A percentile compares a stretch with the other conserved stretches of the same genome.
Evolutionary conservation across 345 rosid genomes (phyloP).

Genomic region (Salix udensis): DNA sequence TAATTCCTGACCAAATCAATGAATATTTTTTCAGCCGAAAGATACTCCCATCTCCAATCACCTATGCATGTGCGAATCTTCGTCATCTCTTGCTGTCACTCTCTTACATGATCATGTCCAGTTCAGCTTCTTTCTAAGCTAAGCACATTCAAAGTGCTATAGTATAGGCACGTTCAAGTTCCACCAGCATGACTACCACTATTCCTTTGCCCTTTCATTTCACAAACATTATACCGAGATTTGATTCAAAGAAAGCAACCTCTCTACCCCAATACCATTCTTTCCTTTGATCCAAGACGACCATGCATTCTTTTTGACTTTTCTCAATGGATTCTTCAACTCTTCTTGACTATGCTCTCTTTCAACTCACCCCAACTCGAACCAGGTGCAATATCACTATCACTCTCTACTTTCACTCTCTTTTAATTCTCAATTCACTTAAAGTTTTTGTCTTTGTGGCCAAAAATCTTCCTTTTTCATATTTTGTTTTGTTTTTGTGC

Average conservation of each 20-base stretch:
- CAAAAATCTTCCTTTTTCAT: not conserved
- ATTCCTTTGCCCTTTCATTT: not conserved
- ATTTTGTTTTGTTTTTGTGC: not conserved
- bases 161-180: conserved; percentile 1
- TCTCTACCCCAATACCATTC: not conserved
- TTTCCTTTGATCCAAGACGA: not conserved
- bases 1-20: no score
- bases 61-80: conserved; percentile 28
- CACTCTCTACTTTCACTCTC: not conserved
- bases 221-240: not conserved
- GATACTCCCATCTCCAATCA: not conserved
- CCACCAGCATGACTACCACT: not conserved
- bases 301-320: conserved; percentile 4
- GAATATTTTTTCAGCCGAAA: not conserved
- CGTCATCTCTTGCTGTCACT: conserved; percentile 33
- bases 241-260: not conserved
- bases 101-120: conserved; percentile 6
- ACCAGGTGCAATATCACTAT: conserved; percentile 44
- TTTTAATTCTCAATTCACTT: not conserved
- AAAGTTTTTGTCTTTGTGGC: not conserved
- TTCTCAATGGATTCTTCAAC: conserved; percentile 49
- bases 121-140: conserved; percentile 3
- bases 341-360: conserved; percentile 65
- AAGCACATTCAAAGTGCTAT: not conserved
- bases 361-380: conserved; percentile 91